Evolutionary conservation across 345 rosid genomes (phyloP).

Genomic region (Leavenworthia alabamica): DNA sequence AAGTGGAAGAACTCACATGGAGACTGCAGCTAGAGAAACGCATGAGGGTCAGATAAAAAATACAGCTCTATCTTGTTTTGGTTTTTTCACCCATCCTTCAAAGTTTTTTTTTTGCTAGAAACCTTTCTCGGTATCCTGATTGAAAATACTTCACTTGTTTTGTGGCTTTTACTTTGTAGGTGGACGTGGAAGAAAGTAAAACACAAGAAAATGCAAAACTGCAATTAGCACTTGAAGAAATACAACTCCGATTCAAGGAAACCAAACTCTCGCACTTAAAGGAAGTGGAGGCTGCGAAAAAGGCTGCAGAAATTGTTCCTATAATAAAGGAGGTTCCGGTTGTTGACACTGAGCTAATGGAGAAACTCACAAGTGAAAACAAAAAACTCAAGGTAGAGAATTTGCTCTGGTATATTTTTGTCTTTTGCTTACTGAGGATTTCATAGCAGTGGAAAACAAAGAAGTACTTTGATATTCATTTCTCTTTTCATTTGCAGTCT

Average conservation of each 20-base stretch:
- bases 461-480: background rate
- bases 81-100: background rate
- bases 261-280: constrained; percentile 56
- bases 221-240: constrained; percentile 64
- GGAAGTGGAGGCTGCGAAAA: constrained; percentile 70
- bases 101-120: background rate
- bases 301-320: constrained; percentile 54
- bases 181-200: constrained; percentile 86
- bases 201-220: constrained; percentile 77
- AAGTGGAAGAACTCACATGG: constrained; percentile 90
- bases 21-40: constrained; percentile 75
- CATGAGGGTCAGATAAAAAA: constrained; percentile 48
- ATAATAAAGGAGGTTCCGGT: constrained; percentile 77
- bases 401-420: background rate
- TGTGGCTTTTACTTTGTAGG: constrained; percentile 39
- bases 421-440: background rate
- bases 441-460: constrained; percentile 17
- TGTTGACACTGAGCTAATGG: constrained; percentile 59
- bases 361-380: constrained; percentile 71
- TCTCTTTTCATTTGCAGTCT: constrained; percentile 43
- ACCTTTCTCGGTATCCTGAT: no score
- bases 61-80: background rate
- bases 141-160: no score
- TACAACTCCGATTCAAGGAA: constrained; percentile 67
- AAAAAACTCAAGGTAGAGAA: constrained; percentile 71